Evolutionary conservation across 371 early-diverging fungal genomes (phyloP).

Genomic region (Nematocida sp.): DNA sequence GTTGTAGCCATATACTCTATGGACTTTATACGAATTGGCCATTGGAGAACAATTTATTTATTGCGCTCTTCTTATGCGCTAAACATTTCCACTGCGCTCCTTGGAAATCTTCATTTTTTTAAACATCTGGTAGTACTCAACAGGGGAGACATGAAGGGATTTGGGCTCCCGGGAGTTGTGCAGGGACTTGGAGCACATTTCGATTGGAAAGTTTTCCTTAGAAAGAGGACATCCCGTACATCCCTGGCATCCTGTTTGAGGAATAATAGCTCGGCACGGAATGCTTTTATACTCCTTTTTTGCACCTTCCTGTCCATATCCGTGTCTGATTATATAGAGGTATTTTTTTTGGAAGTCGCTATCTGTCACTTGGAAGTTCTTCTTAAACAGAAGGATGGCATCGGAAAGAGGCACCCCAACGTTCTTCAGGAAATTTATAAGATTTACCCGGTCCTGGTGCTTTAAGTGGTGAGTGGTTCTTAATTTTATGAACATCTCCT

Average conservation of each 20-base stretch:
- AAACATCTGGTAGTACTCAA: background rate
- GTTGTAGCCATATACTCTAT: too few species aligned
- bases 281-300: conserved; percentile 53
- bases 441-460: conserved; percentile 63
- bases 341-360: conserved; percentile 83
- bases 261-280: background rate
- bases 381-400: conserved; percentile 57
- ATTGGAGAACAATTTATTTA: too few species aligned
- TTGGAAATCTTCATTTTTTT: too few species aligned
- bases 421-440: conserved; percentile 65
- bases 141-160: background rate
- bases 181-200: background rate
- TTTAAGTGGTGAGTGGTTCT: conserved; percentile 61
- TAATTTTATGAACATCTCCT: conserved; percentile 50
- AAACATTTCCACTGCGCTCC: too few species aligned
- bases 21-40: too few species aligned
- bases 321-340: conserved; percentile 87
- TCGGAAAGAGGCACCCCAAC: conserved; percentile 61
- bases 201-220: background rate
- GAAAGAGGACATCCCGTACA: conserved; percentile 25
- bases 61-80: too few species aligned
- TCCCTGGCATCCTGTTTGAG: conserved; percentile 3
- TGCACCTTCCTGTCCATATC: conserved; percentile 92
- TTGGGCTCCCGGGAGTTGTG: background rate
- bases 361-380: conserved; percentile 70